These are phyloP conservation scores for Phytophthora pseudosyringae DNA, from an alignment of 352 stramenopile species.

Conservation along the genomic window DNA sequence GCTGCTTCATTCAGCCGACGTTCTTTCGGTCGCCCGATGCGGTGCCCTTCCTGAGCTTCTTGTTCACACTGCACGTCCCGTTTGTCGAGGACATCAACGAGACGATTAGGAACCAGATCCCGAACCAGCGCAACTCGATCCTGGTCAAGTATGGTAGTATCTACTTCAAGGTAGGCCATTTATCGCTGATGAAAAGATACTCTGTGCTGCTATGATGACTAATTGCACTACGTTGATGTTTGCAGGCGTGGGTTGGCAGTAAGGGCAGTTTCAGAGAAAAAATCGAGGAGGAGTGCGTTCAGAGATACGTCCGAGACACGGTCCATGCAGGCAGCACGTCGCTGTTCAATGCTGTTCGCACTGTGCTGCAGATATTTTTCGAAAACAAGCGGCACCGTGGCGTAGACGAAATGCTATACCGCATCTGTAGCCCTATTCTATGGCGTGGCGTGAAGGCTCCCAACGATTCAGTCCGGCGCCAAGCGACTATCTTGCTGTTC, in stretches of 20 bases:
- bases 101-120: conserved; percentile 89
- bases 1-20: conserved; percentile 87
- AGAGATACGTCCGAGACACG: conserved; percentile 76
- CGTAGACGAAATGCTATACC: conserved; percentile 87
- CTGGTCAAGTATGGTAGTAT: conserved; percentile 81
- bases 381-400: conserved; percentile 84
- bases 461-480: conserved; percentile 83
- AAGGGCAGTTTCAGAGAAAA: conserved; percentile 58
- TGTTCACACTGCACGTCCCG: conserved; percentile 87
- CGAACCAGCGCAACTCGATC: conserved; percentile 83
- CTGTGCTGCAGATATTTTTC: conserved; percentile 85
- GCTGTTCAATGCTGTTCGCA: conserved; percentile 69
- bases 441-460: conserved; percentile 86
- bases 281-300: conserved; percentile 88
- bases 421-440: conserved; percentile 83
- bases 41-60: conserved; percentile 81
- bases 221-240: not conserved
- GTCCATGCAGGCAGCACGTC: conserved; percentile 74
- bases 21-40: conserved; percentile 88
- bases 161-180: conserved; percentile 72
- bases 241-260: conserved; percentile 69
- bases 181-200: not conserved
- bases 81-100: conserved; percentile 90
- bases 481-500: conserved; percentile 83
- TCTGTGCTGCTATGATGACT: not conserved